Base-by-base conservation (phyloP, 2,329 filamentous ascomycete species). In the Trematosphaeria pertusa region DNA sequence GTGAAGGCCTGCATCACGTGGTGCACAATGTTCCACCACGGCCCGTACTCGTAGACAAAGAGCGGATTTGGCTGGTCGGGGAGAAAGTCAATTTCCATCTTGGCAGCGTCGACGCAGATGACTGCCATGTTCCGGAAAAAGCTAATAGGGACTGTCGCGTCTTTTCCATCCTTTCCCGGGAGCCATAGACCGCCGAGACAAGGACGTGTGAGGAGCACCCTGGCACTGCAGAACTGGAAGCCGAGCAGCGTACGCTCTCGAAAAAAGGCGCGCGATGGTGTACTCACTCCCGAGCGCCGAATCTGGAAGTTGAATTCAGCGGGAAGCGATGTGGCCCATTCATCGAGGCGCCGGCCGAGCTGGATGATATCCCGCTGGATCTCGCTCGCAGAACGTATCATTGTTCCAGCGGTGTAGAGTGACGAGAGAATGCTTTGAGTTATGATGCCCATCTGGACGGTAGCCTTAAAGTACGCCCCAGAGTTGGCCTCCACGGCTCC, bases 11-110 rank as follows among this genome's bases (percentile, higher is more conserved):
- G 74, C 61, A 75, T 70, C 17, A 76, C 44, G 36, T 72, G 63
- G 20, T 68, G 63, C n/a, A 75, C 56, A 19, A 72, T 53, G 43
- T 65, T 70, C 72, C 72, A 75, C 74, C 74, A 76, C 3, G 74
- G 74, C 1, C 65, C 65, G 17, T 64, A 57, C 26, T 65, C 46
- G 42, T 73, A 72, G 5, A 68, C 37, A 24, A 55, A 54, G 2
- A 64, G 42, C 9, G 67, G 46, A 45, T 62, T 54, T 1, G 63
- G 56, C 39, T 67, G 57, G 15, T 70, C 62, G 2, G 71, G 73
- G 4, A 76, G 54, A n/a, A 73, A 48, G 14, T 67, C 59, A 5
- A 71, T 38, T 22, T 71, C 53, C 3, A 54, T 56, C 37, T 59
- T 64, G 2, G 73, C 73, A n/a, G 73, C 65, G 10, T 69, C 58